These are phyloP conservation scores for Cercophora newfieldiana DNA, from an alignment of 495 filamentous ascomycete species.

Conservation along the genomic window DNA sequence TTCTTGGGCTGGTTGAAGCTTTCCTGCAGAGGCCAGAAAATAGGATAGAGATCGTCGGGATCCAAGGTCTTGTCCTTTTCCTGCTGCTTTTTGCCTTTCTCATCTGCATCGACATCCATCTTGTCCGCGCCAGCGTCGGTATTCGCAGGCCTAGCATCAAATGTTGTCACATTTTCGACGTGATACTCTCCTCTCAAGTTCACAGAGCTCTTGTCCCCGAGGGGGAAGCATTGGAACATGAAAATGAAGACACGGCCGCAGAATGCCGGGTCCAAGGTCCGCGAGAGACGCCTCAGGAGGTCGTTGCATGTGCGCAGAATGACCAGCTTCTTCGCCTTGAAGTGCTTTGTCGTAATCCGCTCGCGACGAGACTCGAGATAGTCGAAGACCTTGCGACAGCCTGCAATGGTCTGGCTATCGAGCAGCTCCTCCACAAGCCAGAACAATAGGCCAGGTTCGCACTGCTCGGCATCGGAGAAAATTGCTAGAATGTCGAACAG, in stretches of 20 bases:
- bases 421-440: constrained; percentile 93
- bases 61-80: constrained; percentile 49
- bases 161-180: constrained; percentile 89
- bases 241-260: constrained; percentile 97
- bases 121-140: constrained; percentile 59
- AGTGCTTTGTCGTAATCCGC: constrained; percentile 79
- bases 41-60: constrained; percentile 75
- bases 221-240: constrained; percentile 92
- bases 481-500: constrained; percentile 86
- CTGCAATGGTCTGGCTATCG: constrained; percentile 90
- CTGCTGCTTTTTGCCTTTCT: constrained; percentile 50
- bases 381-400: constrained; percentile 87
- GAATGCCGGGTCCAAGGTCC: constrained; percentile 95
- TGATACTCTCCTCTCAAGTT: constrained; percentile 97
- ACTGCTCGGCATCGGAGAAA: constrained; percentile 81
- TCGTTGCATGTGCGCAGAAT: constrained; percentile 94
- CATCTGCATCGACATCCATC: constrained; percentile 56
- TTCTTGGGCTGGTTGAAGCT: constrained; percentile 87
- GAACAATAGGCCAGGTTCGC: constrained; percentile 79
- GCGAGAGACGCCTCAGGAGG: constrained; percentile 82
- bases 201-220: constrained; percentile 94
- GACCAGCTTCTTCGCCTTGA: constrained; percentile 80
- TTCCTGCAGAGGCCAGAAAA: constrained; percentile 91
- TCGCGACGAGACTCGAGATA: constrained; percentile 92
- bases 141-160: constrained; percentile 58